A percentile compares a stretch with the other conserved stretches of the same genome.
Conservation (phyloP, 2,329 filamentous ascomycete species). For the Beauveria sp. region DNA sequence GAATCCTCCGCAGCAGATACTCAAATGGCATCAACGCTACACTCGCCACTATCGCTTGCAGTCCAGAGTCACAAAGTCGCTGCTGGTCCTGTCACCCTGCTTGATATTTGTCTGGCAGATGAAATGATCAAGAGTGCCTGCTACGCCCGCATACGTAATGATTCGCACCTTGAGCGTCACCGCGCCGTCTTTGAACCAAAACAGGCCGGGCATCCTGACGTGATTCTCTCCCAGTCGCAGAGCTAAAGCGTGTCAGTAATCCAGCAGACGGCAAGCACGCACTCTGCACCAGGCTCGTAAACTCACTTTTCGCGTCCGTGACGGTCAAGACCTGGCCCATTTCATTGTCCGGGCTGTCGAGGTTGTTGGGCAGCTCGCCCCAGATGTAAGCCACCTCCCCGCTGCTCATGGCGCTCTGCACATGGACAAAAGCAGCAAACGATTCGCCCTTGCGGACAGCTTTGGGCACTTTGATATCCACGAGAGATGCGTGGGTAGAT, state of each 20-base stretch:
- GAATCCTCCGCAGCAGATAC: neutral
- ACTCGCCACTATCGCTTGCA: neutral
- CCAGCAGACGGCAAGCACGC: too few species aligned
- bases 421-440: conserved; percentile 4
- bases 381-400: conserved; percentile 7
- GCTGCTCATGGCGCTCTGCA: conserved; percentile 7
- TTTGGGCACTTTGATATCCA: conserved; percentile 5
- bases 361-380: conserved; percentile 2
- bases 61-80: conserved; percentile 1
- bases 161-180: conserved; percentile 2
- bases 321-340: conserved; percentile 5
- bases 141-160: conserved; percentile 3
- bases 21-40: neutral
- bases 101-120: conserved; percentile 3
- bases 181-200: neutral
- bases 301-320: conserved; percentile 4
- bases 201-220: neutral
- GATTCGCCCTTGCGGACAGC: conserved; percentile 5
- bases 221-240: conserved; percentile 2
- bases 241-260: neutral
- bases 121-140: conserved; percentile 1
- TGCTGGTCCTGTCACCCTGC: conserved; percentile 5
- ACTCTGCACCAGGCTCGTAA: neutral
- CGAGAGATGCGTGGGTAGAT: neutral
- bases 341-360: neutral